Conservation (phyloP, 2,329 filamentous ascomycete genomes). For the Pseudogymnoascus pannorum region DNA sequence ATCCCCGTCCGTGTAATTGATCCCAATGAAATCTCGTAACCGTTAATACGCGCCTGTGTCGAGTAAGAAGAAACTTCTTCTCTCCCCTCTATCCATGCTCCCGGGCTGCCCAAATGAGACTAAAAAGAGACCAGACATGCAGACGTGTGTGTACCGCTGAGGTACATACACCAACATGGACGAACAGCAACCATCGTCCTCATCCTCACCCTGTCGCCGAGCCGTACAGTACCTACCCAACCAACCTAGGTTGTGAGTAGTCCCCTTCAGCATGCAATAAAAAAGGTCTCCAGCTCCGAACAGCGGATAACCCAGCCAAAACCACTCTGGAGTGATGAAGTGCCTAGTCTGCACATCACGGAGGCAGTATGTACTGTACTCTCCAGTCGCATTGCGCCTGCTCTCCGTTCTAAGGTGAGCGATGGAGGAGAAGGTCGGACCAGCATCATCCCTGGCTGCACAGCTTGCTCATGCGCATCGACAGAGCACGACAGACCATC, state of each 20-base stretch:
- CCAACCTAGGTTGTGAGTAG: not conserved
- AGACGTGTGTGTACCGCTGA: not conserved
- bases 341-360: slow-evolving; percentile 3
- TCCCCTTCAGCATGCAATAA: not conserved
- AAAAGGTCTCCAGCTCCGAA: not conserved
- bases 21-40: not conserved
- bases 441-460: not conserved
- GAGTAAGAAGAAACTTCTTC: slow-evolving; percentile 8
- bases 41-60: not conserved
- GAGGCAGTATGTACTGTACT: not conserved
- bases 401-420: not conserved
- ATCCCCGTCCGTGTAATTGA: not conserved
- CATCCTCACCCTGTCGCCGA: not conserved
- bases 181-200: slow-evolving; percentile 1
- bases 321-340: not conserved
- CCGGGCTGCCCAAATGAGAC: slow-evolving; percentile 2
- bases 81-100: not conserved
- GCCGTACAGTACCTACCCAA: not conserved
- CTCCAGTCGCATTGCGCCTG: not conserved
- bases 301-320: not conserved
- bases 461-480: not conserved
- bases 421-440: not conserved
- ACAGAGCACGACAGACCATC: not conserved
- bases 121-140: slow-evolving; percentile 1
- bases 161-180: not conserved